phyloP scores from a whole-genome alignment of 352 stramenopile genomes.

The Globisporangium uncinulatum region DNA sequence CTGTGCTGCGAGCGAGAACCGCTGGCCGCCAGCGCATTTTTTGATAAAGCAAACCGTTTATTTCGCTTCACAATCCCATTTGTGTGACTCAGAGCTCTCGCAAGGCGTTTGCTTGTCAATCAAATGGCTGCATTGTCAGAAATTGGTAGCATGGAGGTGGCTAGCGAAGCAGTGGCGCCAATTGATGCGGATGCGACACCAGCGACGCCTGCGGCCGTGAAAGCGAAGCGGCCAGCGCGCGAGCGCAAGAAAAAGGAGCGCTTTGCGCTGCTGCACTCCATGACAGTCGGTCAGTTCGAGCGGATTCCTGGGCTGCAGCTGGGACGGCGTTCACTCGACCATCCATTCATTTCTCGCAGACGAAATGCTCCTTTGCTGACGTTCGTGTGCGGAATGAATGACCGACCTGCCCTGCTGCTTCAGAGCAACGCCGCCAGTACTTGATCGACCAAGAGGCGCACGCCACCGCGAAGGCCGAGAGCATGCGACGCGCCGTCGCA shows the following conservation, averaged over 20 bases:
- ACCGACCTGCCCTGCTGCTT: too few relatives aligned
- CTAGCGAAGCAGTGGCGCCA: background rate
- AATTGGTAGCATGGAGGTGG: background rate
- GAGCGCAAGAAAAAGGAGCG: constrained; percentile 51
- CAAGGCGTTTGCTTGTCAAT: too few relatives aligned
- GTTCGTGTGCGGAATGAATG: background rate
- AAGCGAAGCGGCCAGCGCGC: constrained; percentile 23
- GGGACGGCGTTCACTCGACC: background rate
- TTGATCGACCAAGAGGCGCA: constrained; percentile 32
- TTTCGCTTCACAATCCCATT: too few relatives aligned
- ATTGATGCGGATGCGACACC: background rate
- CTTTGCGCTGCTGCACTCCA: constrained; percentile 45
- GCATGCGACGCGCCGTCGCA: constrained; percentile 22
- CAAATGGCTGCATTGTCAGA: too few relatives aligned
- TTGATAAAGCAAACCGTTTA: too few relatives aligned
- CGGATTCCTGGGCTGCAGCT: too few relatives aligned
- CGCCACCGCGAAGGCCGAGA: constrained; percentile 24
- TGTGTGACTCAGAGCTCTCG: too few relatives aligned
- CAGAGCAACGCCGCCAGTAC: constrained; percentile 49
- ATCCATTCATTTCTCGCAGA: background rate
- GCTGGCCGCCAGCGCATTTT: too few relatives aligned
- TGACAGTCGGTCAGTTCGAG: constrained; percentile 35
- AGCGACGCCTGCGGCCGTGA: background rate
- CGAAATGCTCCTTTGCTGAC: background rate
- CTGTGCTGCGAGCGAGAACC: too few relatives aligned